Evolutionary conservation across 441 rosid species (phyloP), one percentile per base, ranked within the genome.

Genomic region (Gossypium gossypioides): DNA sequence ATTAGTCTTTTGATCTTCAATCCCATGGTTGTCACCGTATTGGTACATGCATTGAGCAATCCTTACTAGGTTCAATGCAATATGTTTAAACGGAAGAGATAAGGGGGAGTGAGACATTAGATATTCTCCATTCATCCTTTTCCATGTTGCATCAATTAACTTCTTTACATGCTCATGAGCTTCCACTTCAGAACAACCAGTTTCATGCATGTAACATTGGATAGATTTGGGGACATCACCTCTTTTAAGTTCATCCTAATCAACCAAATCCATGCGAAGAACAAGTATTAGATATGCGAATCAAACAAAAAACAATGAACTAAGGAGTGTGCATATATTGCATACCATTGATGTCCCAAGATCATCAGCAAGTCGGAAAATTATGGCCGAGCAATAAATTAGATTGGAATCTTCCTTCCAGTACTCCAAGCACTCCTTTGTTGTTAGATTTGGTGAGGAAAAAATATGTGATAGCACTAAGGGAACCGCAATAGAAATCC

Each of bases 151-250:
- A 0, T 42, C 16, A 12, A 86, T 81, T 70, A 81, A 22, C 24
- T 69, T 22, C 0, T n/a, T 24, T 7, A 74, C 8, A 6, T 80
- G 72, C 0, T 68, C 61, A 2, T 79, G 75, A 2, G 84, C 84
- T 1, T 60, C 62, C 29, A 74, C 72, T 44, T 80, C 77, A 0
- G 76, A 55, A 0, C 54, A 68, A 46, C 77, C 74, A 0, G 37
- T 79, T 32, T 84, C 84, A 0, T 75, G 69, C 79, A 81, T 82
- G 13, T 75, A 70, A 58, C 82, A 77, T 9, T 76, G 76, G 1
- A 81, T 63, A 12, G 80, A 75, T 68, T 84, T 87, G 0, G 81
- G 63, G 12, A 74, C 73, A 40, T 87, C 87, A 0, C 82, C 40
- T 32, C 40, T 32, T 32, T 32, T 32, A 32, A 32, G 40, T 6